These are phyloP conservation scores for Diplogelasinospora grovesii DNA, from an alignment of 495 filamentous ascomycete genomes.

Conservation along the genomic window DNA sequence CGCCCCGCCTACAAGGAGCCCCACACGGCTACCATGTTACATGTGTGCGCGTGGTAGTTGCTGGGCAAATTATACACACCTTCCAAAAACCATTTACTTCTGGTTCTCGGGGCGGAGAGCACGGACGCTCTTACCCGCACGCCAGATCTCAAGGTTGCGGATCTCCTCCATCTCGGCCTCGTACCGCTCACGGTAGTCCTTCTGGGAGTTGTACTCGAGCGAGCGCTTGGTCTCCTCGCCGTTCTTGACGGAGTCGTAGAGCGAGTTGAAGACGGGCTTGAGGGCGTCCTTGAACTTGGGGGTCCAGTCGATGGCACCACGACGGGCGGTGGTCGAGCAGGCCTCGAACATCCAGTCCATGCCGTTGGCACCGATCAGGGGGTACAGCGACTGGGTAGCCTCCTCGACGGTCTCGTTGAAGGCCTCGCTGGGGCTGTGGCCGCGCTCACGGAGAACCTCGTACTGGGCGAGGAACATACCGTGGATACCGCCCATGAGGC, in stretches of 20 bases:
- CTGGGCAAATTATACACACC: no score
- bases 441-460: constrained; percentile 97
- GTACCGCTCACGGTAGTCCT: constrained; percentile 92
- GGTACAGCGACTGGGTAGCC: constrained; percentile 95
- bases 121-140: constrained; percentile 93
- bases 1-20: no score
- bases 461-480: constrained; percentile 99
- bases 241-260: constrained; percentile 84
- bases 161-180: constrained; percentile 97
- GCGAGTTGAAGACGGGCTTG: constrained; percentile 95
- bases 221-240: constrained; percentile 90
- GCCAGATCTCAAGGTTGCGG: constrained; percentile 95
- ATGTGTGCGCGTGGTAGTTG: no score
- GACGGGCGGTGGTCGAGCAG: constrained; percentile 96
- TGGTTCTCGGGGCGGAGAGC: constrained; percentile 90
- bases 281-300: constrained; percentile 87
- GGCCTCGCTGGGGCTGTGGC: constrained; percentile 94
- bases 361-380: constrained; percentile 88
- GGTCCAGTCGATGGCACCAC: constrained; percentile 98
- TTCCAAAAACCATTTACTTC: constrained; percentile 48
- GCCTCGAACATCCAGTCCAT: constrained; percentile 99
- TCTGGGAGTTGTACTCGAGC: constrained; percentile 89
- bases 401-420: constrained; percentile 99
- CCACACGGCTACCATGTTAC: no score
- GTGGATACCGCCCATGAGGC: constrained; percentile 99